Percentiles rank a stretch among this genome's conserved stretches.
phyloP scores from a whole-genome alignment of 306 rosid species.

The Vigna radiata region DNA sequence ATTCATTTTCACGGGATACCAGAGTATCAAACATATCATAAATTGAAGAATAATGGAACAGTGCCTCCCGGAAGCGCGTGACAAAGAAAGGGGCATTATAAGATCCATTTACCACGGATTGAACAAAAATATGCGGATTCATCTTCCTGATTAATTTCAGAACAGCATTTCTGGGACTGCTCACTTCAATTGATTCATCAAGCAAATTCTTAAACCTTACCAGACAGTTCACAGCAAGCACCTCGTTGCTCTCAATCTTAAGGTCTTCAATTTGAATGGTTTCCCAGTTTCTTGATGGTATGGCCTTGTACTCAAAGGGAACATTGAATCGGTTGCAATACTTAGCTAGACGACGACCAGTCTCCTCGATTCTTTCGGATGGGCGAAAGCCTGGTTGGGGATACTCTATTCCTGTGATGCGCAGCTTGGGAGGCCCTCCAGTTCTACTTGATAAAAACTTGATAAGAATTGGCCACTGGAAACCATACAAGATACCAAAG shows the following conservation, averaged over 20 bases:
- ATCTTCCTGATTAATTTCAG: slow-evolving; percentile 70
- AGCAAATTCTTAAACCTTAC: slow-evolving; percentile 61
- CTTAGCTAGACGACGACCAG: slow-evolving; percentile 73
- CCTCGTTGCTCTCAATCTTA: slow-evolving; percentile 56
- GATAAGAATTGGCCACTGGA: slow-evolving; percentile 90
- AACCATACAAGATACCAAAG: slow-evolving; percentile 86
- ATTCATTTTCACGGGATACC: slow-evolving; percentile 55
- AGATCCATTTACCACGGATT: slow-evolving; percentile 59
- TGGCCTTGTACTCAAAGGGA: slow-evolving; percentile 72
- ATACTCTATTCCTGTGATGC: slow-evolving; percentile 82
- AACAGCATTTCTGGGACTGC: slow-evolving; percentile 70
- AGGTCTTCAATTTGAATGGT: slow-evolving; percentile 70
- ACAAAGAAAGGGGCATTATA: slow-evolving; percentile 82
- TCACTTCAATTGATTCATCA: slow-evolving; percentile 73
- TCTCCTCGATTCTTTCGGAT: slow-evolving; percentile 69
- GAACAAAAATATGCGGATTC: slow-evolving; percentile 70
- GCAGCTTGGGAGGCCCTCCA: slow-evolving; percentile 83
- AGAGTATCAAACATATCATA: slow-evolving; percentile 66
- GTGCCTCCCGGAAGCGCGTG: slow-evolving; percentile 78
- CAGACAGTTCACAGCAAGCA: slow-evolving; percentile 66
- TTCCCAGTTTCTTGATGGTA: slow-evolving; percentile 76
- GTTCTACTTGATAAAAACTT: slow-evolving; percentile 59
- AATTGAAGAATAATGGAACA: slow-evolving; percentile 71
- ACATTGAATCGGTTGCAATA: slow-evolving; percentile 77
- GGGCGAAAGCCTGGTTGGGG: slow-evolving; percentile 94